Conservation (phyloP, 2,329 filamentous ascomycete species). For the Penicillium sp. region DNA sequence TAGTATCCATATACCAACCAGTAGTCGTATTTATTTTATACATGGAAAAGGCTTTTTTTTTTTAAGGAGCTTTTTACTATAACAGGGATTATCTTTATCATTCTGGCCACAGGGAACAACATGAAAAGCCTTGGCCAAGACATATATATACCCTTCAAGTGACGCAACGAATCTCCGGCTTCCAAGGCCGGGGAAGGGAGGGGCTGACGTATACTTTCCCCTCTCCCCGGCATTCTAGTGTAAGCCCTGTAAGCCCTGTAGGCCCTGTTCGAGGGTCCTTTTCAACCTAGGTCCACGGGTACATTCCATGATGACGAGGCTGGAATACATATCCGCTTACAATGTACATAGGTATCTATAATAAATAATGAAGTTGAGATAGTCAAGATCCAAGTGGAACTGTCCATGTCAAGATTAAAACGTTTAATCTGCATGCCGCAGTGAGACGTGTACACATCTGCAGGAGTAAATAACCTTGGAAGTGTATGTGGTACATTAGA, state of each 20-base stretch:
- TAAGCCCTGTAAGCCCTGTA: neutral
- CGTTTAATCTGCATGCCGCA: neutral
- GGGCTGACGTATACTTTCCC: conserved; percentile 5
- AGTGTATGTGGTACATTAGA: neutral
- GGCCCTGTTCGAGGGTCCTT: neutral
- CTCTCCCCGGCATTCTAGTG: neutral
- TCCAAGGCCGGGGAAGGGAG: neutral
- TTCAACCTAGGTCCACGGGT: neutral
- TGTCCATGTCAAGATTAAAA: conserved; percentile 4
- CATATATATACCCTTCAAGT: neutral
- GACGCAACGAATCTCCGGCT: conserved; percentile 5
- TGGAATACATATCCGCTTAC: neutral
- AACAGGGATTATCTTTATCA: neutral
- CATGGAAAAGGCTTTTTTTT: too few relatives aligned
- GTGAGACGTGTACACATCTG: neutral
- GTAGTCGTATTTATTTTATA: too few relatives aligned
- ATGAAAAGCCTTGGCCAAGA: neutral
- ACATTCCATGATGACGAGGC: neutral
- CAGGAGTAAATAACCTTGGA: neutral
- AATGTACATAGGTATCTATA: neutral
- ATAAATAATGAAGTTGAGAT: neutral
- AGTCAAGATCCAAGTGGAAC: neutral
- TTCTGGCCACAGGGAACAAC: neutral
- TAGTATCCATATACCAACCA: too few relatives aligned
- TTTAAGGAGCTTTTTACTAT: too few relatives aligned